These are phyloP conservation scores for Scedosporium apiospermum DNA, from an alignment of 2,329 filamentous ascomycete genomes.

Conservation along the genomic window DNA sequence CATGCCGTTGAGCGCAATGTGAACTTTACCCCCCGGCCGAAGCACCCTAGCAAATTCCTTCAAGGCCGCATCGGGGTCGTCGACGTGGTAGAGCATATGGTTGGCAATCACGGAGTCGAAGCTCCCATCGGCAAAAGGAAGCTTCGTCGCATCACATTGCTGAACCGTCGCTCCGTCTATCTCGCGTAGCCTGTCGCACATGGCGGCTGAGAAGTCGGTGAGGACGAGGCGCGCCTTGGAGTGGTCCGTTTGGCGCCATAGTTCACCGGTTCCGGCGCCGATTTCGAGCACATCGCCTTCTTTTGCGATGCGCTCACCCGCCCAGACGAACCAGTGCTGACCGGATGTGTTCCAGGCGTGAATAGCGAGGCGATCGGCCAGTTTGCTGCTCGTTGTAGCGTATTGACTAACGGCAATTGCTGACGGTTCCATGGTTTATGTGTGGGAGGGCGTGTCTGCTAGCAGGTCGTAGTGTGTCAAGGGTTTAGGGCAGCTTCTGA, in stretches of 20 bases:
- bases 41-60: neutral
- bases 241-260: neutral
- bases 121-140: neutral
- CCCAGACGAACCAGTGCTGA: neutral
- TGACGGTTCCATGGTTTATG: neutral
- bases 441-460: neutral
- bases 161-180: neutral
- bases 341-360: neutral
- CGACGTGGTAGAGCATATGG: neutral
- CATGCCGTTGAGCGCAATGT: neutral
- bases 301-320: neutral
- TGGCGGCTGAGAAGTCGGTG: neutral
- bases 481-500: neutral
- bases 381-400: neutral
- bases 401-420: neutral
- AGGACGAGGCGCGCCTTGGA: neutral
- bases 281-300: neutral
- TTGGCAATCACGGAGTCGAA: neutral
- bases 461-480: neutral
- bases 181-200: neutral
- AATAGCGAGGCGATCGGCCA: neutral
- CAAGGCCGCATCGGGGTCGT: neutral
- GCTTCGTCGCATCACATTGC: neutral
- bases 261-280: neutral
- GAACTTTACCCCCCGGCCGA: neutral